Base-by-base conservation (phyloP, 176 grass and related monocot genomes). In the Chrysopogon serrulatus region DNA sequence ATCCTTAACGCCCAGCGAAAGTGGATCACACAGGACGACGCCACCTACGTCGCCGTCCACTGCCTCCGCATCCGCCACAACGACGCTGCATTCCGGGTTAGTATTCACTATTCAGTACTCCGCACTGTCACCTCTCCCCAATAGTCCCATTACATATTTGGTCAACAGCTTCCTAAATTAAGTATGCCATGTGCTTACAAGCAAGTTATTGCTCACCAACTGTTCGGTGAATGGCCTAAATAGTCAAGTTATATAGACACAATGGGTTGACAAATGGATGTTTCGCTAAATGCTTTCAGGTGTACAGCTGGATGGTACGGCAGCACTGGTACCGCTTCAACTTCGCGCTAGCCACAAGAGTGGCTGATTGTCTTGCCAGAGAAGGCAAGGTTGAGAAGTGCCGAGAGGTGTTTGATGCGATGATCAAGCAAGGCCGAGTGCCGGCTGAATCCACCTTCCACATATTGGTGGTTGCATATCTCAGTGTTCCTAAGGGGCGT, bases 381-480 rank as follows among this genome's bases (percentile, higher is more conserved):
- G 96, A 98, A 34, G 76, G 91, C 37, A 98, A 95, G 81, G 85
- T 90, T 65, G 89, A 86, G 48, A 96, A 98, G 87, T 94, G 91
- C 78, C 67, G 85, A 64, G 91, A 98, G 68, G 63, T 98, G 74
- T 93, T 94, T 8, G 89, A 94, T 19, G 60, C 74, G 0, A 98
- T 98, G 87, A 77, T 94, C 68, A 92, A 92, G 76, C 91, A 95
- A 78, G 96, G 96, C 23, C 87, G 65, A 30, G 91, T 98, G 28
- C 93, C 96, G 64, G 89, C 87, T 2, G 96, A 98, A 36, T 98
- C 93, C 87, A 96, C 96, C 36, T 98, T 94, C 89, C 96, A 98
- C 71, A 94, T 92, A 64, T 36, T 98, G 79, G 93, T 85, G 8
- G 82, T 98, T 57, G 96, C 89, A 23, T 98, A 98, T 80, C 84